A percentile compares a stretch with the other conserved stretches of the same genome.
phyloP scores from a whole-genome alignment of 257 asterid genomes.

The Nicotiana attenuata region DNA sequence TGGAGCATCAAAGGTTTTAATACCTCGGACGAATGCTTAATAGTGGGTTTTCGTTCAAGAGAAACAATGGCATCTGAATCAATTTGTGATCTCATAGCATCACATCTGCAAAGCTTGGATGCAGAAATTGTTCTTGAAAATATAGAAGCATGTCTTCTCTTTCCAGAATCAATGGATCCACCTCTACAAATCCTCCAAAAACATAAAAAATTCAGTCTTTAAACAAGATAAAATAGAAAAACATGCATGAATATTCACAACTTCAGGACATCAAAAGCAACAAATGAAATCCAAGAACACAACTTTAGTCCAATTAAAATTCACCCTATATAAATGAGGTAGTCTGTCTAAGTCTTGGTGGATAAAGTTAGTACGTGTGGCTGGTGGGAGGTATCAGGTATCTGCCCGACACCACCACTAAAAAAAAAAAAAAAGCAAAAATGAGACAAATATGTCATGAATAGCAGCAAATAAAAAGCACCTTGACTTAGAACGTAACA shows the following conservation, averaged over 20 bases:
- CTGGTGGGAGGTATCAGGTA: too few relatives aligned
- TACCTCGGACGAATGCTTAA: conserved; percentile 30
- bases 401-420: background rate
- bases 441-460: background rate
- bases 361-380: too few relatives aligned
- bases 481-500: background rate
- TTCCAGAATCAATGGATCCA: conserved; percentile 41
- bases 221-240: background rate
- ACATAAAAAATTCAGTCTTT: background rate
- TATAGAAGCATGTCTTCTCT: conserved; percentile 20
- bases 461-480: background rate
- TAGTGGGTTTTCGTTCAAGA: conserved; percentile 17
- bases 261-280: background rate
- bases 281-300: background rate
- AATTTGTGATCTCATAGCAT: background rate
- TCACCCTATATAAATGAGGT: background rate
- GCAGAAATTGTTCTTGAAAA: conserved; percentile 52
- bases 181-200: conserved; percentile 36
- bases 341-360: too few relatives aligned
- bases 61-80: conserved; percentile 30
- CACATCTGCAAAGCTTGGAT: background rate
- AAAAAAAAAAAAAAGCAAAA: background rate
- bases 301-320: background rate
- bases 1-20: background rate
- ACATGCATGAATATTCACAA: background rate